phyloP scores from a whole-genome alignment of 1,284 basidiomycete genomes.

The Tetrapyrgos nigripes region DNA sequence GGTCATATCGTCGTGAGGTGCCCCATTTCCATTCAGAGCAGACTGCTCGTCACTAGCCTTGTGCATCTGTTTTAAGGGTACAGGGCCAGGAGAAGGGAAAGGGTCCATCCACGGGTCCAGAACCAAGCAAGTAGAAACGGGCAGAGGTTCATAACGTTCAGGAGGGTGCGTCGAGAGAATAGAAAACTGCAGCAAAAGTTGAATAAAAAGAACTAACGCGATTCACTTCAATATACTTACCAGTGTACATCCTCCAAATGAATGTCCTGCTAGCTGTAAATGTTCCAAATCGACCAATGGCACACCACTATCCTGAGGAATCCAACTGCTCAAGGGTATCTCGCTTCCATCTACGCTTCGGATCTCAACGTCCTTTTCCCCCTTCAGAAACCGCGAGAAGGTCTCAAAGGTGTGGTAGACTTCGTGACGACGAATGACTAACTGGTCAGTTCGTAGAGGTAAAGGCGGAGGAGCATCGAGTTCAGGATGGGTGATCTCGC shows the following conservation, averaged over 20 bases:
- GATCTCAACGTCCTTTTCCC: constrained; percentile 34
- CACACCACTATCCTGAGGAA: constrained; percentile 32
- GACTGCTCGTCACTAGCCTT: neutral
- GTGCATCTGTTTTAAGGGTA: constrained; percentile 25
- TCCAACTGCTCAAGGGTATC: constrained; percentile 48
- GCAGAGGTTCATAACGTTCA: constrained; percentile 41
- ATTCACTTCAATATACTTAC: constrained; percentile 45
- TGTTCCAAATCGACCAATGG: constrained; percentile 48
- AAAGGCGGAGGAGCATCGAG: constrained; percentile 33
- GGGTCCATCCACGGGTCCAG: constrained; percentile 86
- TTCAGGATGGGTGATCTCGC: constrained; percentile 14
- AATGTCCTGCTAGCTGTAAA: constrained; percentile 70
- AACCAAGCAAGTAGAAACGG: constrained; percentile 59
- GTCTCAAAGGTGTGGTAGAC: constrained; percentile 62
- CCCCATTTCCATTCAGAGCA: neutral
- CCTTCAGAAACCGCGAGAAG: constrained; percentile 46
- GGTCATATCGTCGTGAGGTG: constrained; percentile 13
- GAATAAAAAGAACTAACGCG: neutral
- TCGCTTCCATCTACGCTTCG: constrained; percentile 39
- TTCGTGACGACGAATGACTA: constrained; percentile 69
- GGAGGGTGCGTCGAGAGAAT: constrained; percentile 56
- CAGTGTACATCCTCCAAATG: constrained; percentile 79
- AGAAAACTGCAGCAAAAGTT: constrained; percentile 48
- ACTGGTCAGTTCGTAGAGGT: constrained; percentile 66
- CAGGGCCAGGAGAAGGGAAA: constrained; percentile 61